Evolutionary conservation across 371 early-diverging fungal species (phyloP).

Genomic region (Catenaria anguillulae): DNA sequence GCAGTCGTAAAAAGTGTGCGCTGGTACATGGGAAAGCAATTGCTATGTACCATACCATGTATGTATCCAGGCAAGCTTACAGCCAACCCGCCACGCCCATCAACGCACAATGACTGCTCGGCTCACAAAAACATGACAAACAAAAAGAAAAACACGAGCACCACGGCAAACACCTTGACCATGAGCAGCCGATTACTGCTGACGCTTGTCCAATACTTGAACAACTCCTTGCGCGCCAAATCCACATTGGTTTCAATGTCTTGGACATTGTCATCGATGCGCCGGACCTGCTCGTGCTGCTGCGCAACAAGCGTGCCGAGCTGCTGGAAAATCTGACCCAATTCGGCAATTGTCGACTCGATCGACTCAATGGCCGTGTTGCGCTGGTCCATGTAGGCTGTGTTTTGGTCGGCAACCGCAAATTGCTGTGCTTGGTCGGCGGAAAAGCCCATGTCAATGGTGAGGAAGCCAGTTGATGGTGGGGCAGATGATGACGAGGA

Average conservation of each 20-base stretch:
- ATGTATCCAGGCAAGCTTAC: too few species aligned
- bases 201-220: slow-evolving; percentile 76
- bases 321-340: slow-evolving; percentile 91
- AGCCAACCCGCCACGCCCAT: too few species aligned
- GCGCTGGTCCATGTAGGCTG: slow-evolving; percentile 66
- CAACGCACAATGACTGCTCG: too few species aligned
- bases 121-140: slow-evolving; percentile 24
- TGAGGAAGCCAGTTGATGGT: slow-evolving; percentile 10
- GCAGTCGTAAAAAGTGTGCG: too few species aligned
- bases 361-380: slow-evolving; percentile 83
- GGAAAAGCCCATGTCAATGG: slow-evolving; percentile 27
- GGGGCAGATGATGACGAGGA: too few species aligned
- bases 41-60: too few species aligned
- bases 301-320: slow-evolving; percentile 84
- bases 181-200: slow-evolving; percentile 88
- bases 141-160: slow-evolving; percentile 31
- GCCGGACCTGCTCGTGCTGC: slow-evolving; percentile 85
- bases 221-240: slow-evolving; percentile 76
- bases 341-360: slow-evolving; percentile 89
- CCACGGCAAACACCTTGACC: slow-evolving; percentile 69
- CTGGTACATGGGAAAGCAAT: too few species aligned
- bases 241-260: slow-evolving; percentile 81
- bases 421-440: slow-evolving; percentile 39
- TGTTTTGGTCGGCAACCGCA: slow-evolving; percentile 31
- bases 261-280: slow-evolving; percentile 89